Evolutionary conservation across 2,329 filamentous ascomycete species (phyloP).

Genomic region (Bipolaris sorokiniana): DNA sequence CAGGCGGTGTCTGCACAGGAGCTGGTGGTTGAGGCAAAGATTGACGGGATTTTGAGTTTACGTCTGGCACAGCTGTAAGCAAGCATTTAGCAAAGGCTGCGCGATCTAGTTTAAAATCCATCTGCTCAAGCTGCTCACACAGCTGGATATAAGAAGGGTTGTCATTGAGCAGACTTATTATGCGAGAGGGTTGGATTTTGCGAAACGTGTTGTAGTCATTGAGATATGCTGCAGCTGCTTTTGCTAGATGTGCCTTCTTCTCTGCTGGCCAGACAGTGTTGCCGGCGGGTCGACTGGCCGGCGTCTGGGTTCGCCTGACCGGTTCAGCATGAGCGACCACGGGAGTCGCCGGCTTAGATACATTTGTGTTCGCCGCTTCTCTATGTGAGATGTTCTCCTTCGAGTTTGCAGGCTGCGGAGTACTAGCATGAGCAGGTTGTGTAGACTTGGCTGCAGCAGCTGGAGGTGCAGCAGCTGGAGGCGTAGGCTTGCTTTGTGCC

Average conservation of each 20-base stretch:
- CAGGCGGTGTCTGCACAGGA: constrained; percentile 20
- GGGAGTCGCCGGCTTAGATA: constrained; percentile 10
- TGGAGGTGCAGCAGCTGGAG: constrained; percentile 19
- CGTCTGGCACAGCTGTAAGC: constrained; percentile 54
- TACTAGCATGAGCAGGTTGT: constrained; percentile 16
- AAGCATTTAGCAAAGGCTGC: constrained; percentile 61
- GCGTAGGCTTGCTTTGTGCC: constrained; percentile 29
- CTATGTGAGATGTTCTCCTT: constrained; percentile 30
- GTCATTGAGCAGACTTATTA: constrained; percentile 56
- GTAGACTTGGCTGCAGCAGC: constrained; percentile 6
- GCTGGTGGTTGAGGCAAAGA: constrained; percentile 17
- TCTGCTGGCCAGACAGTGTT: constrained; percentile 59
- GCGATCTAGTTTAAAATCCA: constrained; percentile 58
- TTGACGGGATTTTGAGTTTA: constrained; percentile 40
- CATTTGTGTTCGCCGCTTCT: constrained; percentile 15
- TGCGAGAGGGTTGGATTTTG: constrained; percentile 47
- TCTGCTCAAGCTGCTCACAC: constrained; percentile 60
- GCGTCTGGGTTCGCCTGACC: constrained; percentile 9
- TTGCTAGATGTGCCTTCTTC: constrained; percentile 59
- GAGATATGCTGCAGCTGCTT: constrained; percentile 57
- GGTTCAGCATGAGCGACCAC: constrained; percentile 10
- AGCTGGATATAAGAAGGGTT: constrained; percentile 64
- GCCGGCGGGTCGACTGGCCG: constrained; percentile 19
- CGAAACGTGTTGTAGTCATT: constrained; percentile 52
- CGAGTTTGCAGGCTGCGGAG: constrained; percentile 27